Evolutionary conservation across 257 asterid species (phyloP), one percentile per base, ranked within the genome.

Genomic region (Solanum paucissectum): DNA sequence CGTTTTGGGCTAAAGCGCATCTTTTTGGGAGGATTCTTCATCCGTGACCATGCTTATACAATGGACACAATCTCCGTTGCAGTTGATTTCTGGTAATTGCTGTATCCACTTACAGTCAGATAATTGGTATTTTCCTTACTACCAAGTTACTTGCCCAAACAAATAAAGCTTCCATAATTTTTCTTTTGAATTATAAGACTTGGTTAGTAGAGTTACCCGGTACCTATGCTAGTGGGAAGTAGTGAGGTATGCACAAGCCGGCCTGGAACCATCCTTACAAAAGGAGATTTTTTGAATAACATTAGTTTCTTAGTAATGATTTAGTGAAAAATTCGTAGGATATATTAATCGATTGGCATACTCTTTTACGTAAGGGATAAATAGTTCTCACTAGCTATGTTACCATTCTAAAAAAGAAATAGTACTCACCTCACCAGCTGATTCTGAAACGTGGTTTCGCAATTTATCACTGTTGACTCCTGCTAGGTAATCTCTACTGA

Each of bases 21-120:
- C 83, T 89, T 97, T 88, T 97, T 97, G 9, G 99, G 99, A 87
- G 99, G 99, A 9, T 96, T 94, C 92, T 97, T 97, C 91, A 96
- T 96, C 37, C 94, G 98, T 4, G 98, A 94, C 21, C 99, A 97
- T 89, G 96, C 93, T 7, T 95, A 97, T 64, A 97, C 99, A 36
- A 97, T 97, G 99, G 99, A 97, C 93, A 97, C 99, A 25, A 93
- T 96, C 33, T 96, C 99, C 6, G 98, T 93, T 29, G 99, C 95
- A 81, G 99, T 97, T 86, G 38, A 97, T 89, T 97, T 92, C 96
- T 97, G 99, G 99, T 97, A 93, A 60, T 52, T 25, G 75, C 29
- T 82, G 10, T 32, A 18, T 82, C 86, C 86, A 49, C 86, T 21
- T 82, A 32, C 10, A 5, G 21, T 25, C 44, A 32, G 69, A 82